Evolutionary conservation across 441 rosid species (phyloP).

Genomic region (Erysimum pusillum): DNA sequence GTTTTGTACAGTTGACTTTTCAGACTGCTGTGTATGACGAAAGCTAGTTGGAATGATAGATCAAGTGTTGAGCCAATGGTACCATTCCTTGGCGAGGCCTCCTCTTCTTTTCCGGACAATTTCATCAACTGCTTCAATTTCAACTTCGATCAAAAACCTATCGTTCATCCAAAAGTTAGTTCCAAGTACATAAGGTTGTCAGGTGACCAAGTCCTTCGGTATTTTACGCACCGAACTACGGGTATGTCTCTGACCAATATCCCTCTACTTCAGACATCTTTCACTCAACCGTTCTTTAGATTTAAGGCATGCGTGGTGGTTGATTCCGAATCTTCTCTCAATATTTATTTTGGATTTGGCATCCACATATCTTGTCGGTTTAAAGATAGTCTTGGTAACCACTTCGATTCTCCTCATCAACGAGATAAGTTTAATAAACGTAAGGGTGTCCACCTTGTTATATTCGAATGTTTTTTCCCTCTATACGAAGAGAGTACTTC

Average conservation of each 20-base stretch:
- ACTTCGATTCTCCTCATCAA: background rate
- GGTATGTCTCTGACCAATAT: background rate
- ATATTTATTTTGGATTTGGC: background rate
- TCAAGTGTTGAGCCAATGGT: no score
- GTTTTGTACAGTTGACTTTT: no score
- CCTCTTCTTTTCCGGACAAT: background rate
- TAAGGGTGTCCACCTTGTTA: no score
- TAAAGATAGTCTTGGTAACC: background rate
- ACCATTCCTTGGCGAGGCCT: background rate
- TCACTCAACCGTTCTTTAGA: background rate
- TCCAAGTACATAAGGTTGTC: background rate
- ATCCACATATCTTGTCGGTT: background rate
- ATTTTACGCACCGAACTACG: constrained; percentile 4
- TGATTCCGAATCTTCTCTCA: background rate
- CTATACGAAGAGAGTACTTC: no score
- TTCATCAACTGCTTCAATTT: background rate
- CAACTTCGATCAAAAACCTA: background rate
- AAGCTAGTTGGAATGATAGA: no score
- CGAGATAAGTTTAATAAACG: background rate
- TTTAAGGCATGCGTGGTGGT: constrained; percentile 17
- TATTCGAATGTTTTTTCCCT: no score
- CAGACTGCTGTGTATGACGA: no score
- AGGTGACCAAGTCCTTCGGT: constrained; percentile 14
- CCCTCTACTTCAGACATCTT: constrained; percentile 18
- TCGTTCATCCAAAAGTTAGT: background rate